Base-by-base conservation (phyloP, 129 eudicot genomes). In the Artemisia argyi region DNA sequence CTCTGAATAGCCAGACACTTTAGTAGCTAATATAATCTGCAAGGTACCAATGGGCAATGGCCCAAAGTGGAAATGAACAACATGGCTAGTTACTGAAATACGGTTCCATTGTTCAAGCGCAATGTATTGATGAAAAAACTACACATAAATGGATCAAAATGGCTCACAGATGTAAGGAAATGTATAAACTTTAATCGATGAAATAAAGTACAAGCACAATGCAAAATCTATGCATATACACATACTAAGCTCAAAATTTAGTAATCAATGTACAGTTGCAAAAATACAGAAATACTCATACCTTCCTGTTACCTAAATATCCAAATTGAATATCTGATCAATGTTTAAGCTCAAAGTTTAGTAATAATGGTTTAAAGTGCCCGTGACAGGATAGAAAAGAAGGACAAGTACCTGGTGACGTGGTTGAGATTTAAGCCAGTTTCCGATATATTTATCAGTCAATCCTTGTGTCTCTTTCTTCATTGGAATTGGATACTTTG, bases 401-500 rank as follows among this genome's bases (percentile, higher is more conserved):
- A 2, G 39, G 24, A 28, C 54, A 64, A 53, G 57, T 78, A 90
- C 98, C 98, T 93, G 87, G 69, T 90, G 96, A 49, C 98, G 97
- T 51, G 96, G 86, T 76, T 81, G 97, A 65, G 98, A 87, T 77
- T 90, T 90, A 83, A 90, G 51, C 98, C 98, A 90, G 83, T 84
- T 93, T 61, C 82, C 86, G 35, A 90, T 75, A 71, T 90, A 93
- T 35, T 72, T 83, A 79, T 93, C 98, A 24, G 98, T 93, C 62
- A 80, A 66, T 62, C 98, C 98, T 78, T 90, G 98, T 14, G 97
- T 93, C 85, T 93, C 98, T 76, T 90, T 86, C 72, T 72, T 90
- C 82, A 72, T 17, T 68, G 97, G 97, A 46, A 93, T 51, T 5
- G 98, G 97, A 83, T 93, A 93, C 97, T 91, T 65, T 2, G n/a